phyloP scores from a whole-genome alignment of 345 rosid species.

The Lumnitzera racemosa region DNA sequence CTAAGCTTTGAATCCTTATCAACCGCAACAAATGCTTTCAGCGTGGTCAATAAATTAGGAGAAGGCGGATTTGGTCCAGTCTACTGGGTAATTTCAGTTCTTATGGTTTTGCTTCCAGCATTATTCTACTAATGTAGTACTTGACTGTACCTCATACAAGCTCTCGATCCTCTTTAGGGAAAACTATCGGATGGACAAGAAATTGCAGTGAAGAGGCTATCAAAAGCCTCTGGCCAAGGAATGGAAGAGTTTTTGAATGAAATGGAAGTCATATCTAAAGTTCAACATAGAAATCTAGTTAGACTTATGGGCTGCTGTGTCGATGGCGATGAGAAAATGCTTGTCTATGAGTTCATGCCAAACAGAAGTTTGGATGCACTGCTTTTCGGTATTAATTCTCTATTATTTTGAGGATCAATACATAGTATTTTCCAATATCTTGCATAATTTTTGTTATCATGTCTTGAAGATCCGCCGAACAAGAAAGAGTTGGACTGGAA shows the following conservation, averaged over 20 bases:
- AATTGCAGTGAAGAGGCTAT: conserved; percentile 28
- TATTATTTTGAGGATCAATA: too few species aligned
- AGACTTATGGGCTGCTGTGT: conserved; percentile 20
- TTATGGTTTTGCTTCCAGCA: background rate
- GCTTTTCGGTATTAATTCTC: conserved; percentile 11
- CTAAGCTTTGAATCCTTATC: conserved; percentile 32
- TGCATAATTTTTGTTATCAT: background rate
- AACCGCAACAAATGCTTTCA: conserved; percentile 26
- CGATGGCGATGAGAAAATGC: conserved; percentile 18
- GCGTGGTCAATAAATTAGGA: conserved; percentile 23
- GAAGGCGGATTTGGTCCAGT: conserved; percentile 24
- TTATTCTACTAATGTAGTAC: too few species aligned
- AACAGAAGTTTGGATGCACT: conserved; percentile 22
- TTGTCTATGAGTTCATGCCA: conserved; percentile 5
- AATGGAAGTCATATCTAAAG: conserved; percentile 20
- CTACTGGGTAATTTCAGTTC: conserved; percentile 10
- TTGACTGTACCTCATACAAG: too few species aligned
- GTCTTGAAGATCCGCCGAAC: conserved; percentile 20
- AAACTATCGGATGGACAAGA: conserved; percentile 14
- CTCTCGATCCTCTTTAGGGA: conserved; percentile 2
- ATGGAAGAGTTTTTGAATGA: conserved; percentile 25
- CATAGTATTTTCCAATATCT: too few species aligned
- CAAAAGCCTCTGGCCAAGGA: conserved; percentile 16
- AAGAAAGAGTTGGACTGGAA: conserved; percentile 28
- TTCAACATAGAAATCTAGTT: conserved; percentile 27